Evolutionary conservation across 129 eudicot genomes (phyloP), one percentile per base, ranked within the genome.

Genomic region (Centella asiatica): DNA sequence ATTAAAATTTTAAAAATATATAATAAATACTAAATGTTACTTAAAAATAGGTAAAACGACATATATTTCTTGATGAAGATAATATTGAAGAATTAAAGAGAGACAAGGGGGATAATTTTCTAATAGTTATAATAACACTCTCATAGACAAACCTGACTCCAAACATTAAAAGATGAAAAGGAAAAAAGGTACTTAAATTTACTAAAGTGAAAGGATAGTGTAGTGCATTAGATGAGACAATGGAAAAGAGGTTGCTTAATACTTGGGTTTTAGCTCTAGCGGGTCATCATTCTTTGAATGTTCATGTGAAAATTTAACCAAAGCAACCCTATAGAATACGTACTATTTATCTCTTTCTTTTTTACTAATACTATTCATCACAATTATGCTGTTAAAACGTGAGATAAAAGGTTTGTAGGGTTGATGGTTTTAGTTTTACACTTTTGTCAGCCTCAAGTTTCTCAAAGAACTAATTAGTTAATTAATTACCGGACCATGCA

Each of bases 381-480:
- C 57, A 69, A 71, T 59, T 10, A 64, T 70, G 64, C 44, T 64
- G 64, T 52, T 65, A 64, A 70, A 64, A 59, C 50, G 37, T 32
- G 24, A 55, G 29, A 60, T 20, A 44, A 67, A 67, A 67, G 62
- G 64, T 71, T 31, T 48, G 29, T 72, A 72, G 74, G 67, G 45
- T 63, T 60, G 71, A 71, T 71, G 52, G 62, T 72, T 52, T 60
- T 65, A 66, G 62, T 65, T 59, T 62, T 26, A 20, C 19, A 33
- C 79, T 69, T 66, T 78, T 65, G 20, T 24, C 54, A 26, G 69
- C 68, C 58, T 52, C 59, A 65, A 62, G 49, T 33, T 45, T 72
- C 77, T 67, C 45, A 58, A 6, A 28, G 7, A 11, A 1, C 11
- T 9, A 0, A 29, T 59, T 15, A 44, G 54, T n/a, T 64, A 70